Conservation (phyloP, 169 alveolate species). For the Plasmodium cynomolgi region DNA sequence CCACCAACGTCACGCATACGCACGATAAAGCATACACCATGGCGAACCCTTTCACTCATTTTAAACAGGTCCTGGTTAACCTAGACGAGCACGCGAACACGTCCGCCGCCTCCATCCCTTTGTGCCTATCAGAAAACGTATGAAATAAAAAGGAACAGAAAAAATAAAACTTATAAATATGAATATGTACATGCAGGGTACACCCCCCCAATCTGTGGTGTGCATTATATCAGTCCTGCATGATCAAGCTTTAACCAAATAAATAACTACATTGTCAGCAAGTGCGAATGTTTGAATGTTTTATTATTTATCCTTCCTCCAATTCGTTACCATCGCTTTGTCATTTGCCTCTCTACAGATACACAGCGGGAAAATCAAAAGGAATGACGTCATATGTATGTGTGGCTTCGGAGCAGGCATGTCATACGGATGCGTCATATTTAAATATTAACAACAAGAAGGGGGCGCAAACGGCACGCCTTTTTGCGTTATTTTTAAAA, state of each 20-base stretch:
- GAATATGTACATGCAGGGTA: background rate
- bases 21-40: background rate
- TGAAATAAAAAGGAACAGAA: background rate
- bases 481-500: background rate
- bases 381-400: conserved; percentile 78
- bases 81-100: conserved; percentile 81
- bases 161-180: background rate
- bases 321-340: background rate
- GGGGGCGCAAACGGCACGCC: background rate
- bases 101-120: conserved; percentile 84
- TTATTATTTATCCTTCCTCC: background rate
- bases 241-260: background rate
- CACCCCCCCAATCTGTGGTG: background rate
- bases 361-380: conserved; percentile 74
- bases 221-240: background rate
- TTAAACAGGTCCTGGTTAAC: conserved; percentile 77
- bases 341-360: conserved; percentile 58
- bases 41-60: background rate
- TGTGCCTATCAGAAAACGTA: conserved; percentile 80
- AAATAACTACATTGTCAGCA: background rate
- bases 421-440: conserved; percentile 80
- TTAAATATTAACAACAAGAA: conserved; percentile 72
- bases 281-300: background rate
- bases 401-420: conserved; percentile 86
- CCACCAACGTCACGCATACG: background rate